phyloP scores from a whole-genome alignment of 176 grass and related monocot species.

The Carex kokanica region DNA sequence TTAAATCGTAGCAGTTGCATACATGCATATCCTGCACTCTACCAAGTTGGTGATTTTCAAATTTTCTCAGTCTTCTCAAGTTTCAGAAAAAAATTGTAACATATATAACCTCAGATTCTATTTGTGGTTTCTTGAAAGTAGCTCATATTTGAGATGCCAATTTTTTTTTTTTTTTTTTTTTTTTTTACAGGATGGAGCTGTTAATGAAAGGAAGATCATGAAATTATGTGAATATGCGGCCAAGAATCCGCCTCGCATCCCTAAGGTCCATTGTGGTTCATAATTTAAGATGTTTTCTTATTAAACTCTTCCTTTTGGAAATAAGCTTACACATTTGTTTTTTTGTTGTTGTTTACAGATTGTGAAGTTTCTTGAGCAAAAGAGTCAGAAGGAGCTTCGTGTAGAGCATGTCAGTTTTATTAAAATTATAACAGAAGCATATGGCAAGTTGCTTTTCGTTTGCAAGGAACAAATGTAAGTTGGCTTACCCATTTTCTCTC shows the following conservation, averaged over 20 bases:
- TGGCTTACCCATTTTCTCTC: not conserved
- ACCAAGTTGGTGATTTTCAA: conserved; percentile 2
- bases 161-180: conserved; percentile 10
- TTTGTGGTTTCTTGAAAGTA: not conserved
- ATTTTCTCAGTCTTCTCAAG: not conserved
- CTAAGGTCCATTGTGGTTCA: conserved; percentile 48
- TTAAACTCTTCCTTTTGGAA: conserved; percentile 11
- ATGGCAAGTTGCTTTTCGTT: conserved; percentile 84
- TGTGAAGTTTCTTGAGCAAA: conserved; percentile 89
- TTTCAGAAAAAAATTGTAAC: not conserved
- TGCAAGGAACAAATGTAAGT: conserved; percentile 98
- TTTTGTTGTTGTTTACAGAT: conserved; percentile 50
- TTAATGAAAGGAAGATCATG: conserved; percentile 94
- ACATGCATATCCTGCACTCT: not conserved
- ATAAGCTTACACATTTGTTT: conserved; percentile 14
- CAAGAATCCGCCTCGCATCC: conserved; percentile 87
- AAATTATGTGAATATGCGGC: conserved; percentile 98
- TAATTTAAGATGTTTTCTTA: conserved; percentile 26
- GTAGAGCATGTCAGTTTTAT: conserved; percentile 70
- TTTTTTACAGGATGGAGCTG: conserved; percentile 54
- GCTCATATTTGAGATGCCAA: not conserved
- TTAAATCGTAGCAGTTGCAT: not conserved
- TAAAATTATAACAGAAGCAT: conserved; percentile 88
- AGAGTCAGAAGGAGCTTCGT: conserved; percentile 76
- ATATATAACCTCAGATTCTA: not conserved